Percentiles rank a stretch among this genome's conserved stretches.
phyloP scores from a whole-genome alignment of 176 grass and related monocot species.

The Pharus latifolius region DNA sequence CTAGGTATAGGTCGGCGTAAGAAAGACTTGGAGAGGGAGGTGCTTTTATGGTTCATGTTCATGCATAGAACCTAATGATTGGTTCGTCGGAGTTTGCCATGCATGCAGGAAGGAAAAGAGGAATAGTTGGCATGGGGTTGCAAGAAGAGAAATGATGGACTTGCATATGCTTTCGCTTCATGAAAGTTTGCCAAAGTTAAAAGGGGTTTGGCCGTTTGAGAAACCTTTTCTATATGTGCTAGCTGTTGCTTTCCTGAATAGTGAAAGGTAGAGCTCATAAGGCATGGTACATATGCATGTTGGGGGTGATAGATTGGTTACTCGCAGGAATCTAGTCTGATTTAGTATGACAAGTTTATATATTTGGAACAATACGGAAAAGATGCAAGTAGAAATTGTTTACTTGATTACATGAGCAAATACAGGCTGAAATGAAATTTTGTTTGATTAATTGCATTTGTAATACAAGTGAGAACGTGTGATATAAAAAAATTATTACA shows the following conservation, averaged over 20 bases:
- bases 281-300: too few relatives aligned
- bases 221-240: neutral
- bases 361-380: too few relatives aligned
- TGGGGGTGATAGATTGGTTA: too few relatives aligned
- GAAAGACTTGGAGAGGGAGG: slow-evolving; percentile 14
- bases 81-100: slow-evolving; percentile 20
- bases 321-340: too few relatives aligned
- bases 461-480: too few relatives aligned
- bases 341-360: too few relatives aligned
- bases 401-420: too few relatives aligned
- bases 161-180: slow-evolving; percentile 7
- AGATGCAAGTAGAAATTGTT: too few relatives aligned
- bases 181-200: slow-evolving; percentile 39
- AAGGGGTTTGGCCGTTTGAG: neutral
- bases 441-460: too few relatives aligned
- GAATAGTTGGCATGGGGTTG: slow-evolving; percentile 21
- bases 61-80: slow-evolving; percentile 32
- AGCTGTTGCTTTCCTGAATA: slow-evolving; percentile 21
- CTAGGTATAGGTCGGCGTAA: slow-evolving; percentile 18
- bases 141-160: neutral
- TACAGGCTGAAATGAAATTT: too few relatives aligned
- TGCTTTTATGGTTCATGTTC: slow-evolving; percentile 11
- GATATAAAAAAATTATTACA: too few relatives aligned
- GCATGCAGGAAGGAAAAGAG: slow-evolving; percentile 8
- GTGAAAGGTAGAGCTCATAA: slow-evolving; percentile 23